Base-by-base conservation (phyloP, 768 basidiomycete species). In the Pulveroboletus sp. region DNA sequence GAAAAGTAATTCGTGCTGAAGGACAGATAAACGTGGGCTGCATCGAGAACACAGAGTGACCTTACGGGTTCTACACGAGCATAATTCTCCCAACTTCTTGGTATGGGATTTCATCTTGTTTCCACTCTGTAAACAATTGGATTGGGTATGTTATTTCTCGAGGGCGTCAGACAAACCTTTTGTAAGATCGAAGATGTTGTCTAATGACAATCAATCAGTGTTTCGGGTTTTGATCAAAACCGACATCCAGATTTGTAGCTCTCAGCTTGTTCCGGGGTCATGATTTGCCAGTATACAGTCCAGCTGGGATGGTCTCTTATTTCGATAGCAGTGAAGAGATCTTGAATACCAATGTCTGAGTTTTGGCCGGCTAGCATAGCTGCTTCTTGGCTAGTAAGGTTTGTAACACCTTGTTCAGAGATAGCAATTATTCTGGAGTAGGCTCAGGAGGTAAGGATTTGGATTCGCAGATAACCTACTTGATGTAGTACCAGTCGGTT, bases 231-330 rank as follows among this genome's bases (percentile, higher is more conserved):
- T 19, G 41, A n/a, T 34, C 17, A 42, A 46, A 19, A 25, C 19
- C 10, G 1, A 46, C 16, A 35, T 64, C 47, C 39, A 71, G 53
- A 57, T 59, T 66, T 70, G 62, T 72, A 75, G 33, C 70, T 71
- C 64, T 79, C 72, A 12, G 80, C 81, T 58, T 81, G 68, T 50
- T 75, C 54, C 10, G 75, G 65, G 2, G 76, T 75, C 72, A 82
- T 72, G 20, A 70, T 72, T 65, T 82, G 81, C 12, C 80, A 75
- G 53, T 77, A 80, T 16, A 82, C 57, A 43, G 80, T 80, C 76
- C 77, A 82, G 53, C 75, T 73, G 23, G 81, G 80, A 66, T 70
- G 80, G 8, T 74, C 64, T 11, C 74, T 73, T 25, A 70, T 69
- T 51, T 77, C 75, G 53, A 84, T 82, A 14, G 80, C 70, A 20